Evolutionary conservation across 139 green algal species (phyloP).

Genomic region (Diplosphaera chodatii): DNA sequence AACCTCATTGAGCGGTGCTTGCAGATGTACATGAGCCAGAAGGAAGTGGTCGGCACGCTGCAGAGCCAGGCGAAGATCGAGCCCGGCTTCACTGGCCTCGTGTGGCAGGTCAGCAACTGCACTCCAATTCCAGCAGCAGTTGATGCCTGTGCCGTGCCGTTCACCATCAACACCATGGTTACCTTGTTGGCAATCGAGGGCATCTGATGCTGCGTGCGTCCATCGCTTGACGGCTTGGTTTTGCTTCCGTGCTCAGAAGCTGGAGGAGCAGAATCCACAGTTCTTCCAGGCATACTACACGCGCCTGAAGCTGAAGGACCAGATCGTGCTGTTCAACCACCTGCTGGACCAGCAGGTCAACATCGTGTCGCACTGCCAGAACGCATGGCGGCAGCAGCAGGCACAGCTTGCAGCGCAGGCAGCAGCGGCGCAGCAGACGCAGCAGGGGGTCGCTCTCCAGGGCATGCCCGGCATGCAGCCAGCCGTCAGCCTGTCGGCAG

Average conservation of each 20-base stretch:
- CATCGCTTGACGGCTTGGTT: no score
- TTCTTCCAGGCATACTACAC: conserved; percentile 89
- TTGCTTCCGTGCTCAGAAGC: no score
- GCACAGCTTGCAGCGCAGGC: not conserved
- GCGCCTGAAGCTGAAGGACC: conserved; percentile 78
- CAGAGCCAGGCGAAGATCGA: conserved; percentile 69
- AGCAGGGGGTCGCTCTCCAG: not conserved
- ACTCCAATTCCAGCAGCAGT: no score
- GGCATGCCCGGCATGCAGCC: conserved; percentile 1
- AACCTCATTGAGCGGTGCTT: conserved; percentile 91
- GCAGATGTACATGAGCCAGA: conserved; percentile 85
- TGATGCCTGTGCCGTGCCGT: no score
- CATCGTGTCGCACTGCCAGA: conserved; percentile 48
- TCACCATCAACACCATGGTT: no score
- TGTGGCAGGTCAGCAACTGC: conserved; percentile 48
- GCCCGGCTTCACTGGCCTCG: conserved; percentile 80
- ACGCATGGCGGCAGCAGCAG: conserved; percentile 16
- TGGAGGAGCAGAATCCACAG: conserved; percentile 89
- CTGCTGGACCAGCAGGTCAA: conserved; percentile 79
- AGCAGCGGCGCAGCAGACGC: not conserved
- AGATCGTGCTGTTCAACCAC: conserved; percentile 93
- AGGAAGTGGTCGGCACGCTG: conserved; percentile 73
- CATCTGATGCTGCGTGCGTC: no score
- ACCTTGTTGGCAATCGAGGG: no score
- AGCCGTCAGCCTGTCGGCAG: not conserved